Evolutionary conservation across 164 flowering plant species (phyloP).

Genomic region (Magnolia kwangsiensis): DNA sequence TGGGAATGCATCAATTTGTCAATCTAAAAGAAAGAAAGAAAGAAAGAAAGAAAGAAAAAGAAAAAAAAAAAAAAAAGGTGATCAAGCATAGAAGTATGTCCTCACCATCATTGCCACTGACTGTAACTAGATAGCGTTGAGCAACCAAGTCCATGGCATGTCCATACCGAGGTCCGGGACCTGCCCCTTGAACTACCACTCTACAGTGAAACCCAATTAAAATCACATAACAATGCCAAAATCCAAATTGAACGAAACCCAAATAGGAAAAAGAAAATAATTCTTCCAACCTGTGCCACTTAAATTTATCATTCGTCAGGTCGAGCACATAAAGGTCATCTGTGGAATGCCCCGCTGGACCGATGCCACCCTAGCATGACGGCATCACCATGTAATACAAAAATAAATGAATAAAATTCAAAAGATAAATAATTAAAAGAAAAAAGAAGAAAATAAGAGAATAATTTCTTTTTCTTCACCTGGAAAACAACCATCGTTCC

Average conservation of each 20-base stretch:
- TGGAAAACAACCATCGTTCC: constrained; percentile 99
- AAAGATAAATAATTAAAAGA: neutral
- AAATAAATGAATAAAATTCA: neutral
- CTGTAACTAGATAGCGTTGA: constrained; percentile 20
- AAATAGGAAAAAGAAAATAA: neutral
- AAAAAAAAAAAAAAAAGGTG: neutral
- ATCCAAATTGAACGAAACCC: neutral
- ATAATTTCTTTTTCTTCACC: constrained; percentile 36
- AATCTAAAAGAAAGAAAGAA: too few species aligned
- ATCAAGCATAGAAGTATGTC: neutral
- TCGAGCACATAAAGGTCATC: constrained; percentile 96
- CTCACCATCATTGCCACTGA: constrained; percentile 22
- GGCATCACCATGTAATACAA: constrained; percentile 12
- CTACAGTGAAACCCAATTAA: constrained; percentile 1
- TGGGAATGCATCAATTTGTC: neutral
- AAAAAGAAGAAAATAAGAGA: neutral
- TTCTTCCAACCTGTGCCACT: constrained; percentile 84
- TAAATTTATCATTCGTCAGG: constrained; percentile 79
- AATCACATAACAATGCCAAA: neutral
- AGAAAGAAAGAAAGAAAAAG: neutral
- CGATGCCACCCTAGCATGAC: constrained; percentile 88
- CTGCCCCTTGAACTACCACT: constrained; percentile 23
- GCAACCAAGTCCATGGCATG: constrained; percentile 22
- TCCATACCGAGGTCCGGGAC: constrained; percentile 22
- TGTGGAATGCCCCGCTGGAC: constrained; percentile 99